Base-by-base conservation (phyloP, 179 eudicot genomes). In the Vitellaria paradoxa region DNA sequence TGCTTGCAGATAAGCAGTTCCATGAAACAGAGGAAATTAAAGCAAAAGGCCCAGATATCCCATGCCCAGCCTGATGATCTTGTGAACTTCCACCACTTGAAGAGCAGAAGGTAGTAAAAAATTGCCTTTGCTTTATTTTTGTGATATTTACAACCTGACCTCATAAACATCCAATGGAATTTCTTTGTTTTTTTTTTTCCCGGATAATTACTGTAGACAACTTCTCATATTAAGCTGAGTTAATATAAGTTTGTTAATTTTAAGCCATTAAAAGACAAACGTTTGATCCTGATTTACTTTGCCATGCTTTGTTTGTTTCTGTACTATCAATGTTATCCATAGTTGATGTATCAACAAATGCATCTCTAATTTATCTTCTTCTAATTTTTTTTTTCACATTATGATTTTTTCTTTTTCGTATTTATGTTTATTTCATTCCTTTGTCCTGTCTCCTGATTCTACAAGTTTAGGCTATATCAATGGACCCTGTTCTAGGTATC, bases 11-110 rank as follows among this genome's bases (percentile, higher is more conserved):
- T 79, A 95, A 95, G 86, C 97, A 91, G 81, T 87, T 88, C 76
- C 93, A 89, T 77, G 99, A 95, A 85, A 89, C 95, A 46, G 97
- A 95, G 80, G 99, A 95, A 82, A 86, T 90, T 77, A 95, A 89
- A 82, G 91, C 92, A 6, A 93, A n/a, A 90, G 88, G 99, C 97
- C 76, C 97, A 91, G 86, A 80, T 90, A 83, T 89, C 92, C 67
- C 85, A 89, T 81, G 91, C 97, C 55, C 99, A 95, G 82, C 99
- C 99, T 46, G 99, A 95, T 87, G 99, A 95, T 76, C 97, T 93
- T 78, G 91, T 95, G 74, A 97, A 95, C 76, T 95, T 95, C 86
- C 93, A 95, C 86, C 99, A 95, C 79, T 80, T 93, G 86, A 93
- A 95, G 93, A 95, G 97, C 85, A 88, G 97, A 95, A 91, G 99